phyloP scores from a whole-genome alignment of 2,329 filamentous ascomycete species.

The Coniochaeta sp. region DNA sequence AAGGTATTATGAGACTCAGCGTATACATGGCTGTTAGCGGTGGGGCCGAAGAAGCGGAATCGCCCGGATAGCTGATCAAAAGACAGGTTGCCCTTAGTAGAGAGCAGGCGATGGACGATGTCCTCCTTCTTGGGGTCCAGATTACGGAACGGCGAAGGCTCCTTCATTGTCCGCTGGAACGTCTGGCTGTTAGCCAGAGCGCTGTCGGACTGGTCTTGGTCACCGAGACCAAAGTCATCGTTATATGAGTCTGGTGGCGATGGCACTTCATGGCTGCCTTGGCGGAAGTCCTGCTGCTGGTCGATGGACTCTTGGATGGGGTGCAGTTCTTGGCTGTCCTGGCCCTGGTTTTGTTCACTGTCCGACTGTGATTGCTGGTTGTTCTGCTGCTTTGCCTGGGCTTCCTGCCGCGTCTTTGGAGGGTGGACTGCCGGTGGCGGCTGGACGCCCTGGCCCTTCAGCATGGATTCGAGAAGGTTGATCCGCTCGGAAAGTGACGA shows the following conservation, averaged over 20 bases:
- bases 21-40: constrained; percentile 45
- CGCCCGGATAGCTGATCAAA: constrained; percentile 44
- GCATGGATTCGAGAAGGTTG: constrained; percentile 41
- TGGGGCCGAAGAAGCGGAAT: constrained; percentile 46
- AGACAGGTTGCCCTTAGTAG: constrained; percentile 40
- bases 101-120: constrained; percentile 40
- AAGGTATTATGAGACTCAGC: constrained; percentile 29
- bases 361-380: constrained; percentile 10
- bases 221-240: constrained; percentile 21
- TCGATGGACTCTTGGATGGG: constrained; percentile 5
- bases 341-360: constrained; percentile 3
- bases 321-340: background rate
- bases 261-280: constrained; percentile 12
- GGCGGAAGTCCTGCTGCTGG: constrained; percentile 9
- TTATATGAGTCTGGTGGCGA: constrained; percentile 25
- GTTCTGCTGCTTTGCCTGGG: constrained; percentile 19
- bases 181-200: constrained; percentile 13
- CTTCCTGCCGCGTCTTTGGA: constrained; percentile 40
- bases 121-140: constrained; percentile 35
- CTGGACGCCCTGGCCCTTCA: constrained; percentile 39
- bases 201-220: constrained; percentile 17
- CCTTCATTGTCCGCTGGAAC: constrained; percentile 17
- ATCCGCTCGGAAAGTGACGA: constrained; percentile 49
- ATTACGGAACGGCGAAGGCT: constrained; percentile 27
- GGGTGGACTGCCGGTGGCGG: constrained; percentile 45